A percentile compares a stretch with the other conserved stretches of the same genome.
phyloP scores from a whole-genome alignment of 2,329 filamentous ascomycete species.

The Calonectria pseudoreteaudii region DNA sequence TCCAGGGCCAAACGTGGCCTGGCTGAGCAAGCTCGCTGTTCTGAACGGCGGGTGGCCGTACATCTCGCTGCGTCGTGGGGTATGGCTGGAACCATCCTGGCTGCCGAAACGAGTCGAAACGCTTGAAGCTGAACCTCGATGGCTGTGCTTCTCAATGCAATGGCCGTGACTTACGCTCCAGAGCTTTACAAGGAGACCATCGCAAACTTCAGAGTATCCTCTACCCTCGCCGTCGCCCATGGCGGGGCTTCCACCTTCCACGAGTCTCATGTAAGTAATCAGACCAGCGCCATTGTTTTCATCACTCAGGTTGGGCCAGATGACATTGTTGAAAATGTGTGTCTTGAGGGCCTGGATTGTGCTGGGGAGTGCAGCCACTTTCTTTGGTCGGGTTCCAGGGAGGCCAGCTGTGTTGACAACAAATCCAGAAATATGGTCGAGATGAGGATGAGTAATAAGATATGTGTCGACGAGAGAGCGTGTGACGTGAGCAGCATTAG shows the following conservation, averaged over 20 bases:
- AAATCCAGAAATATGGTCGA: conserved; percentile 93
- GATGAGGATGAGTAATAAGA: conserved; percentile 95
- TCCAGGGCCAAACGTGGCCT: conserved; percentile 42
- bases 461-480: conserved; percentile 86
- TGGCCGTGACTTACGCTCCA: conserved; percentile 91
- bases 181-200: conserved; percentile 88
- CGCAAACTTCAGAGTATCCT: conserved; percentile 89
- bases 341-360: conserved; percentile 94
- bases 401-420: conserved; percentile 93
- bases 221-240: conserved; percentile 82
- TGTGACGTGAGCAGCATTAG: conserved; percentile 86
- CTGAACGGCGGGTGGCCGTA: conserved; percentile 39
- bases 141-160: conserved; percentile 80
- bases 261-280: conserved; percentile 88
- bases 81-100: conserved; percentile 56
- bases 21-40: conserved; percentile 46
- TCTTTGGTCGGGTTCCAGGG: conserved; percentile 84
- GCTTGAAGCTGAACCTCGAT: conserved; percentile 68
- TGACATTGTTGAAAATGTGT: conserved; percentile 97
- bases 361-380: conserved; percentile 84
- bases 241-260: conserved; percentile 88
- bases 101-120: conserved; percentile 63
- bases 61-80: conserved; percentile 40
- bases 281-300: conserved; percentile 95
- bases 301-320: conserved; percentile 97